Conservation (phyloP, 2,329 filamentous ascomycete genomes). For the Fusarium secorum region DNA sequence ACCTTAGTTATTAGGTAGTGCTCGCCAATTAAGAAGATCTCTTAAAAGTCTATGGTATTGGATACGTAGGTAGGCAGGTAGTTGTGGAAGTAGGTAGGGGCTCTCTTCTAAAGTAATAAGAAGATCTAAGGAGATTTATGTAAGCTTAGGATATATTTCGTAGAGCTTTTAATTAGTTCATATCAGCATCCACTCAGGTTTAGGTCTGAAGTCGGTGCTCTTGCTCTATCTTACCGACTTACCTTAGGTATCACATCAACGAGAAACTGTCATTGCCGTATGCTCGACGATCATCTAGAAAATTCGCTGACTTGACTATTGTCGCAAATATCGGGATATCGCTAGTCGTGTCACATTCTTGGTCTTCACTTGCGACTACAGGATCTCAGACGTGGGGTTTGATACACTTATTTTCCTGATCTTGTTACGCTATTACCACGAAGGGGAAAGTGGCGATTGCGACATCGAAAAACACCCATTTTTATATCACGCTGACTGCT, state of each 20-base stretch:
- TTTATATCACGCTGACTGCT: conserved; percentile 18
- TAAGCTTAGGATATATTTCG: neutral
- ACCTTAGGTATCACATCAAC: neutral
- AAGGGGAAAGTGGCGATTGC: conserved; percentile 40
- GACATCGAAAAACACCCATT: conserved; percentile 34
- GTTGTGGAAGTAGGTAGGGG: neutral
- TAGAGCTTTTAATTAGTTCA: neutral
- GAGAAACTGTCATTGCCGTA: neutral
- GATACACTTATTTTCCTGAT: conserved; percentile 9
- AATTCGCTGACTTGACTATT: neutral
- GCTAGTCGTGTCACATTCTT: neutral
- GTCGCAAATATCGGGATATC: neutral
- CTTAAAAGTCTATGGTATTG: neutral
- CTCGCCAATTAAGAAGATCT: neutral
- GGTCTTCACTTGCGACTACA: neutral
- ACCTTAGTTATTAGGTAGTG: neutral
- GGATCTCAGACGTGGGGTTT: conserved; percentile 15
- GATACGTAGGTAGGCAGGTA: neutral
- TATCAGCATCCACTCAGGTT: neutral
- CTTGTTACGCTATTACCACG: conserved; percentile 27
- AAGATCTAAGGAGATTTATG: neutral
- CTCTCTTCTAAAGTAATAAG: neutral
- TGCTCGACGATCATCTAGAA: neutral
- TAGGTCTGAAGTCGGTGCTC: neutral
- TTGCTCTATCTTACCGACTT: neutral